phyloP scores from a whole-genome alignment of 2,329 filamentous ascomycete species.

The Penicillium sp. region DNA sequence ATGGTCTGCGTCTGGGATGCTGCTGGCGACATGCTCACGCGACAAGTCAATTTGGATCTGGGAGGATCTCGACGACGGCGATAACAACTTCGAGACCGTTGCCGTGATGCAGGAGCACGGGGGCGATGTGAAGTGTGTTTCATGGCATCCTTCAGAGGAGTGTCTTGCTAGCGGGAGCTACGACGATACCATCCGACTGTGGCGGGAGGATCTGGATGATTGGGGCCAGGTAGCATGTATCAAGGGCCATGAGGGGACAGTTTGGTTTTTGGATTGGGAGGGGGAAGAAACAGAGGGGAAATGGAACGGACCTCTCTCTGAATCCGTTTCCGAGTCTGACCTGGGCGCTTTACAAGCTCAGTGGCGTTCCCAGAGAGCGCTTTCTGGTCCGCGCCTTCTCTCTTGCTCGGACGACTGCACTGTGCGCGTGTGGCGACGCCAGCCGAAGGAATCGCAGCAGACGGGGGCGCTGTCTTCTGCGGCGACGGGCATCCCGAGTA shows the following conservation, averaged over 20 bases:
- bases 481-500: slow-evolving; percentile 72
- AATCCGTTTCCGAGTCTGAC: neutral
- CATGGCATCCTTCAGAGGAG: slow-evolving; percentile 81
- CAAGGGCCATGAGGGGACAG: slow-evolving; percentile 77
- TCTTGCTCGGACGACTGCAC: slow-evolving; percentile 84
- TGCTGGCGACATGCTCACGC: slow-evolving; percentile 84
- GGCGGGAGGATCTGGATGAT: slow-evolving; percentile 88
- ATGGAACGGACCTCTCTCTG: neutral
- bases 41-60: slow-evolving; percentile 98
- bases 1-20: slow-evolving; percentile 62
- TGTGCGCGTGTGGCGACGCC: slow-evolving; percentile 74
- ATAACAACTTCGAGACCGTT: slow-evolving; percentile 95
- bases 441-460: slow-evolving; percentile 47
- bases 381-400: slow-evolving; percentile 60
- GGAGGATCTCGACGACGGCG: slow-evolving; percentile 83
- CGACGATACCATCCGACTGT: slow-evolving; percentile 85
- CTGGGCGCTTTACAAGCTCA: slow-evolving; percentile 7
- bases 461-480: slow-evolving; percentile 37
- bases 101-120: slow-evolving; percentile 93
- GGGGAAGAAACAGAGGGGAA: slow-evolving; percentile 33
- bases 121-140: slow-evolving; percentile 90
- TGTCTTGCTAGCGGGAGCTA: slow-evolving; percentile 89
- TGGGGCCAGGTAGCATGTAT: slow-evolving; percentile 88
- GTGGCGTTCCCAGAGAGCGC: slow-evolving; percentile 33
- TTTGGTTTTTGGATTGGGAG: slow-evolving; percentile 81